Conservation (phyloP, 805 yeast genomes). For the Wickerhamomyces bisporus region DNA sequence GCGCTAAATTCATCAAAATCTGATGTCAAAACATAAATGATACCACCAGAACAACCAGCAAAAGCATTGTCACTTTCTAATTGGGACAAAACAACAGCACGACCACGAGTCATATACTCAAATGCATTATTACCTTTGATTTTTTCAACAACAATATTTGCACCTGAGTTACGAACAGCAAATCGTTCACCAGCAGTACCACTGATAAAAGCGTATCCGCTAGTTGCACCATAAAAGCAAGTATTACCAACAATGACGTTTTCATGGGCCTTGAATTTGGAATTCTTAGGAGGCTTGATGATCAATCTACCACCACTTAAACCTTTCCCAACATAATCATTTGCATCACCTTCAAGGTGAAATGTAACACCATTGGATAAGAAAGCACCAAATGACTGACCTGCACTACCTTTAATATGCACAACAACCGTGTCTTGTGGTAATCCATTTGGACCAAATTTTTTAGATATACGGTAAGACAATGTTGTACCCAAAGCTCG, state of each 20-base stretch:
- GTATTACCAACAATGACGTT: conserved; percentile 96
- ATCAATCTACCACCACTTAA: conserved; percentile 91
- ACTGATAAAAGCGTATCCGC: conserved; percentile 88
- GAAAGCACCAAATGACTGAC: conserved; percentile 98
- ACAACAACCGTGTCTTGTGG: conserved; percentile 97
- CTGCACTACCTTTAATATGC: conserved; percentile 88
- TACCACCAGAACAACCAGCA: conserved; percentile 99
- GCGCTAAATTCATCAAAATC: conserved; percentile 80
- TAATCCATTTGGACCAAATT: conserved; percentile 86
- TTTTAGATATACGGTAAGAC: conserved; percentile 89
- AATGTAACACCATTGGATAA: conserved; percentile 93
- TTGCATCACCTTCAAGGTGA: conserved; percentile 95
- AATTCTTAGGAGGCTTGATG: conserved; percentile 84
- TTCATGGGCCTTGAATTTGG: conserved; percentile 88
- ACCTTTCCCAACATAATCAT: conserved; percentile 97
- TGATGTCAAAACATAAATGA: conserved; percentile 91
- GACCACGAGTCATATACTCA: conserved; percentile 99
- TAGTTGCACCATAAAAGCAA: conserved; percentile 95
- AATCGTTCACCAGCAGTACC: conserved; percentile 99
- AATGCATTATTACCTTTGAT: conserved; percentile 95
- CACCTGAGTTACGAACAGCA: conserved; percentile 98
- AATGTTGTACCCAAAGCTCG: conserved; percentile 94
- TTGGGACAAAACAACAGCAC: conserved; percentile 86
- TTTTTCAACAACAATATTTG: conserved; percentile 94
- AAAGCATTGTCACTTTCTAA: conserved; percentile 84